These are phyloP conservation scores for Gossypium schwendimanii DNA, from an alignment of 441 rosid species.

Conservation along the genomic window DNA sequence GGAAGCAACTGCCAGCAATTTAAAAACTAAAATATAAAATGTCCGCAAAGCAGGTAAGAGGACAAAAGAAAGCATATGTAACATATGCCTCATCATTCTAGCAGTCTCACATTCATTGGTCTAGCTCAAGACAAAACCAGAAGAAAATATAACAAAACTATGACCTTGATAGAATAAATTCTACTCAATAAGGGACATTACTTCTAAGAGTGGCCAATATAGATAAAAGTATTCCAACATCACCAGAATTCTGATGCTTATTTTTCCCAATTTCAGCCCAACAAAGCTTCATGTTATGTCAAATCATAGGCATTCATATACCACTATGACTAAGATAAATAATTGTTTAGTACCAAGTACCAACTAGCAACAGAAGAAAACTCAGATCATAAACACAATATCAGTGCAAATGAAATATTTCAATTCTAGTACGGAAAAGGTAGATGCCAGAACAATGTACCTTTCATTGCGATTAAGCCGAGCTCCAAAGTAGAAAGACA, in stretches of 20 bases:
- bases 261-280: too few species aligned
- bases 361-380: neutral
- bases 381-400: neutral
- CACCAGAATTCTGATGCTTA: too few species aligned
- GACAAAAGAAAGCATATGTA: neutral
- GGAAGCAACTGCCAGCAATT: neutral
- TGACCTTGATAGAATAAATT: neutral
- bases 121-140: neutral
- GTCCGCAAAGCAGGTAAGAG: neutral
- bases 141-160: neutral
- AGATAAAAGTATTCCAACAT: neutral
- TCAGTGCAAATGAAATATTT: neutral
- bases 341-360: neutral
- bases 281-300: neutral
- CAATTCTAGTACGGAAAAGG: neutral
- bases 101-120: neutral
- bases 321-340: neutral
- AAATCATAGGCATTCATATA: neutral
- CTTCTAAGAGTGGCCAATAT: neutral
- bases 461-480: constrained; percentile 63
- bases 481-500: constrained; percentile 73
- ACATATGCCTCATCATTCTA: neutral
- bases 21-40: neutral
- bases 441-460: constrained; percentile 19
- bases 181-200: neutral